These are phyloP conservation scores for Penicillium sp. DNA, from an alignment of 2,329 filamentous ascomycete species.

Conservation along the genomic window DNA sequence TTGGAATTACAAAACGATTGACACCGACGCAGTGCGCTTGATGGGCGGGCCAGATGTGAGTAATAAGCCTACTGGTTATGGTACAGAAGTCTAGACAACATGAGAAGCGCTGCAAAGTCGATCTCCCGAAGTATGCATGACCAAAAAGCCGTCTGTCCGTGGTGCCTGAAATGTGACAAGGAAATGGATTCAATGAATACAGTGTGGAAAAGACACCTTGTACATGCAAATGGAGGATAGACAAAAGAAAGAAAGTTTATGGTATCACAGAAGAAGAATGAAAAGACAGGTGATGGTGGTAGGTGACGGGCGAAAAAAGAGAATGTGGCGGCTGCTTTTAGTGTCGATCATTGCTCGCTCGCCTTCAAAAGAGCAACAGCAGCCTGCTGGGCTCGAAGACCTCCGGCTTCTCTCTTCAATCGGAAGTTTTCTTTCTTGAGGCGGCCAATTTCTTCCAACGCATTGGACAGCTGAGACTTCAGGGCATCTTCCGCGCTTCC, in stretches of 20 bases:
- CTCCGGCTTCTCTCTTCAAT: constrained; percentile 77
- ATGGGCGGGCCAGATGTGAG: constrained; percentile 31
- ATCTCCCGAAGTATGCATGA: constrained; percentile 25
- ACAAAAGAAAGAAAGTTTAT: constrained; percentile 11
- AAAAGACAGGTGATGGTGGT: constrained; percentile 4
- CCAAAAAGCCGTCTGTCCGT: constrained; percentile 19
- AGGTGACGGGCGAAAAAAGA: background rate
- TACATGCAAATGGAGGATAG: background rate
- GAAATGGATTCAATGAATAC: constrained; percentile 11
- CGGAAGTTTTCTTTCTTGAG: constrained; percentile 83
- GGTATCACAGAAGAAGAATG: constrained; percentile 17
- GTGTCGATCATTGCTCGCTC: constrained; percentile 25
- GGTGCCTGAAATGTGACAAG: constrained; percentile 16
- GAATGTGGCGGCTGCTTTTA: constrained; percentile 2
- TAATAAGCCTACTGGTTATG: constrained; percentile 18
- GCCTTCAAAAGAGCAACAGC: constrained; percentile 32
- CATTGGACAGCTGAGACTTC: constrained; percentile 66
- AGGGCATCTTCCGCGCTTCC: constrained; percentile 79
- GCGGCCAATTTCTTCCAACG: constrained; percentile 71
- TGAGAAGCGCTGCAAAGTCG: constrained; percentile 15
- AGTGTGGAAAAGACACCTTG: constrained; percentile 6
- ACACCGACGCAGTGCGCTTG: constrained; percentile 30
- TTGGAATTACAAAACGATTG: constrained; percentile 42
- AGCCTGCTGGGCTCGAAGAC: constrained; percentile 55
- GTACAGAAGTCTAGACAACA: constrained; percentile 23